These are phyloP conservation scores for Yarrowia keelungensis DNA, from an alignment of 805 yeast genomes.

Conservation along the genomic window DNA sequence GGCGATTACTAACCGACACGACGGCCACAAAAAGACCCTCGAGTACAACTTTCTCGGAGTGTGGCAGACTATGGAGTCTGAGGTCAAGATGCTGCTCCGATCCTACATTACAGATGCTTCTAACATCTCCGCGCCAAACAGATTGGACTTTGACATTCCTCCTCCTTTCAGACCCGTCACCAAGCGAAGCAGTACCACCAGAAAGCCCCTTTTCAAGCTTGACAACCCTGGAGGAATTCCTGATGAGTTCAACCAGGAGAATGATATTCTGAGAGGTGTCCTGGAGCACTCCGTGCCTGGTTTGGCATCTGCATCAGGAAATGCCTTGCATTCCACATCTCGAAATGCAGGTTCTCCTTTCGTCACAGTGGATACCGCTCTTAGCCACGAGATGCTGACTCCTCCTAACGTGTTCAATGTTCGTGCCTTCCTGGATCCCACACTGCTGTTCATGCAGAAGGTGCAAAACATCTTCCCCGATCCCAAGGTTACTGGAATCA, in stretches of 20 bases:
- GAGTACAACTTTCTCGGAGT: constrained; percentile 53
- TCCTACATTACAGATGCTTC: constrained; percentile 49
- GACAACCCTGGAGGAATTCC: constrained; percentile 49
- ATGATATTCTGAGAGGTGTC: constrained; percentile 53
- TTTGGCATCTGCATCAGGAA: constrained; percentile 51
- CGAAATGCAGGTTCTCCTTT: constrained; percentile 55
- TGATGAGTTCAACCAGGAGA: constrained; percentile 45
- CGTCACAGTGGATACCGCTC: constrained; percentile 65
- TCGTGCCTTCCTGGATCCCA: constrained; percentile 76
- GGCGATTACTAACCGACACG: constrained; percentile 40
- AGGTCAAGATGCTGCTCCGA: constrained; percentile 52
- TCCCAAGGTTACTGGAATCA: constrained; percentile 47
- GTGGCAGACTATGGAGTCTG: constrained; percentile 56
- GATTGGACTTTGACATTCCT: constrained; percentile 23
- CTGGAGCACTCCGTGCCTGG: constrained; percentile 78
- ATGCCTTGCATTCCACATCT: constrained; percentile 49
- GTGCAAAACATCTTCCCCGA: constrained; percentile 55
- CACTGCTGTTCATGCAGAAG: constrained; percentile 71
- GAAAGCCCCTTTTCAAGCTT: constrained; percentile 43
- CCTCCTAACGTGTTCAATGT: constrained; percentile 78
- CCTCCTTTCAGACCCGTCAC: constrained; percentile 24
- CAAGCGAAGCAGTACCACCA: constrained; percentile 47
- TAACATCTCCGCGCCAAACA: constrained; percentile 34
- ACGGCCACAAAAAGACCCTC: constrained; percentile 40
- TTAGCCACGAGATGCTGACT: constrained; percentile 68